Percentiles rank a stretch among this genome's conserved stretches.
Conservation (phyloP, 352 stramenopile genomes). For the Phytopythium montanum region DNA sequence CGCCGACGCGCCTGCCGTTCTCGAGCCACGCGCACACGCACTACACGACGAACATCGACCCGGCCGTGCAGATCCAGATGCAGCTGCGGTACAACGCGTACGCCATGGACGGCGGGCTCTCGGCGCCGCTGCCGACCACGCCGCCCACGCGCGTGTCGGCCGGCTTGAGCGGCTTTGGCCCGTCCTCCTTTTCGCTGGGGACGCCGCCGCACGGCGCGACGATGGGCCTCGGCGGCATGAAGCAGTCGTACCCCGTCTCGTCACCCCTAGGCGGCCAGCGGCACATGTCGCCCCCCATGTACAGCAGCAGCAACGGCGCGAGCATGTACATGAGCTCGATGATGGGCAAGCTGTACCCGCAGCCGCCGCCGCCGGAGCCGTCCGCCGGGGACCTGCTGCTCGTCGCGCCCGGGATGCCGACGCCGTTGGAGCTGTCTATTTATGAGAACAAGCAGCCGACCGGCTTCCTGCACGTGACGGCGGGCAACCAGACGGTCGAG, state of each 20-base stretch:
- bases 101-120: constrained; percentile 38
- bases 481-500: constrained; percentile 80
- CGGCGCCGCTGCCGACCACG: constrained; percentile 30
- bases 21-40: constrained; percentile 41
- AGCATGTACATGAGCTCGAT: constrained; percentile 19
- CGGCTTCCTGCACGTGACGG: constrained; percentile 73
- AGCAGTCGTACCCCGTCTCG: constrained; percentile 24
- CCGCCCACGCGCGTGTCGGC: constrained; percentile 17
- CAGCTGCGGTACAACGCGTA: constrained; percentile 53
- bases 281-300: constrained; percentile 11
- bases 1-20: constrained; percentile 59
- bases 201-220: constrained; percentile 35
- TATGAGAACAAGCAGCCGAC: constrained; percentile 85
- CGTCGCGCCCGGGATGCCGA: constrained; percentile 66
- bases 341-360: constrained; percentile 48
- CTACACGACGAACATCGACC: constrained; percentile 50
- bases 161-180: constrained; percentile 2
- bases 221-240: constrained; percentile 27
- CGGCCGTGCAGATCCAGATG: constrained; percentile 46
- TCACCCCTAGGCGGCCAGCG: background rate
- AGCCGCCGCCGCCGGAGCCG: constrained; percentile 36
- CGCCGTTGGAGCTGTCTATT: constrained; percentile 75
- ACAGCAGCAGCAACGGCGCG: constrained; percentile 17
- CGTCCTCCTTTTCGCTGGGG: constrained; percentile 11
- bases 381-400: constrained; percentile 46